A percentile compares a stretch with the other conserved stretches of the same genome.
phyloP scores from a whole-genome alignment of 768 basidiomycete genomes.

The Kondoa subrosea region DNA sequence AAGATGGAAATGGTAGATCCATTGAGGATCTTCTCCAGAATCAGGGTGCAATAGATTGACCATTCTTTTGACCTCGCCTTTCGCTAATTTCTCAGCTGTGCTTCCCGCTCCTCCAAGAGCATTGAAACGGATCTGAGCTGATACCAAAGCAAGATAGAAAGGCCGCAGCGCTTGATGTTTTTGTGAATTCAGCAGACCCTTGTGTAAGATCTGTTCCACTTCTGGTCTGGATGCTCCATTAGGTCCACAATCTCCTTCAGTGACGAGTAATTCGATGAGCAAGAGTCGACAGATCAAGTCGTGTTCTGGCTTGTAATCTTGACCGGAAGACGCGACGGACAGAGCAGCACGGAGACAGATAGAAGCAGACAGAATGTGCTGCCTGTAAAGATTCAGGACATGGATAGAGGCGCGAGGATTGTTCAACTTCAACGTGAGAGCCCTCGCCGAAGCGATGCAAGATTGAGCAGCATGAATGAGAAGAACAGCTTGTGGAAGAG shows the following conservation, averaged over 20 bases:
- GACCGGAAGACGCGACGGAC: background rate
- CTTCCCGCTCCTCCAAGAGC: background rate
- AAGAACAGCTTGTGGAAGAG: background rate
- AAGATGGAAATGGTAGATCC: constrained; percentile 4
- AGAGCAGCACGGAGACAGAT: background rate
- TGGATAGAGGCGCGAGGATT: background rate
- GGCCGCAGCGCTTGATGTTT: background rate
- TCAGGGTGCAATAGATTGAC: background rate
- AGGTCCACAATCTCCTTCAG: background rate
- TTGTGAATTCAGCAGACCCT: background rate
- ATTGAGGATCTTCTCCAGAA: background rate
- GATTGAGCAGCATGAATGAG: background rate
- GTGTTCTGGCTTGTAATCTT: background rate
- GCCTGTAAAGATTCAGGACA: background rate
- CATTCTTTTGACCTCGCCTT: background rate
- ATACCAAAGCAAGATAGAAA: background rate
- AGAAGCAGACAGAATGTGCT: background rate
- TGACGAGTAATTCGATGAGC: background rate
- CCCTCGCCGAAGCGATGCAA: background rate
- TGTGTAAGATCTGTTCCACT: background rate
- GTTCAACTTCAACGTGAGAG: background rate
- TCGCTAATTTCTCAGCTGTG: background rate
- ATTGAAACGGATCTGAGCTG: constrained; percentile 1
- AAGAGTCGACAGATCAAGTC: background rate
- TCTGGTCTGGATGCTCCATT: background rate